Conservation (phyloP, 192 early-diverging fungal species). For the Entrophospora sp. region DNA sequence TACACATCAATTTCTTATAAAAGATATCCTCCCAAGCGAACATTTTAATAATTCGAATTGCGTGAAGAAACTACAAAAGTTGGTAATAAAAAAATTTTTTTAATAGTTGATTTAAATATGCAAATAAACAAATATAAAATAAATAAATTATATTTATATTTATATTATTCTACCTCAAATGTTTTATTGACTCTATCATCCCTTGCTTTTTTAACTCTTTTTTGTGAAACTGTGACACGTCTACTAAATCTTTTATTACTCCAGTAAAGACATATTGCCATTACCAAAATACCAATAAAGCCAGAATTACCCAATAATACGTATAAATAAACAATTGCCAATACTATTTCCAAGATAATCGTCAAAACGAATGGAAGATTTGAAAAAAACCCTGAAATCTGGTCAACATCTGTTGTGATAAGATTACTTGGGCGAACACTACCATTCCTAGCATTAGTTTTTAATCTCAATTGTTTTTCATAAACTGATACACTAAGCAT, state of each 20-base stretch:
- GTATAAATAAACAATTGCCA: constrained; percentile 63
- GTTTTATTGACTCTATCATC: constrained; percentile 71
- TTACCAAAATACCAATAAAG: constrained; percentile 66
- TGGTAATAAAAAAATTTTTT: neutral
- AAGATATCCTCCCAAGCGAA: constrained; percentile 73
- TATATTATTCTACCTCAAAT: constrained; percentile 47
- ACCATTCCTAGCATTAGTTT: constrained; percentile 31
- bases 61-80: constrained; percentile 38
- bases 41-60: constrained; percentile 89
- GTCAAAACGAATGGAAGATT: constrained; percentile 57
- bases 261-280: constrained; percentile 58
- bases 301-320: constrained; percentile 67
- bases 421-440: constrained; percentile 49
- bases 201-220: constrained; percentile 45
- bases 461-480: constrained; percentile 37
- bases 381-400: constrained; percentile 47
- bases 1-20: constrained; percentile 54
- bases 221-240: constrained; percentile 45
- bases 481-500: constrained; percentile 46
- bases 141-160: neutral
- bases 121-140: neutral
- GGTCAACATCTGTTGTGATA: constrained; percentile 63
- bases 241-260: constrained; percentile 46
- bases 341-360: constrained; percentile 57
- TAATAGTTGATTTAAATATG: neutral